A percentile compares a stretch with the other conserved stretches of the same genome.
Conservation (phyloP, 2,329 filamentous ascomycete genomes). For the Cercospora sp. region DNA sequence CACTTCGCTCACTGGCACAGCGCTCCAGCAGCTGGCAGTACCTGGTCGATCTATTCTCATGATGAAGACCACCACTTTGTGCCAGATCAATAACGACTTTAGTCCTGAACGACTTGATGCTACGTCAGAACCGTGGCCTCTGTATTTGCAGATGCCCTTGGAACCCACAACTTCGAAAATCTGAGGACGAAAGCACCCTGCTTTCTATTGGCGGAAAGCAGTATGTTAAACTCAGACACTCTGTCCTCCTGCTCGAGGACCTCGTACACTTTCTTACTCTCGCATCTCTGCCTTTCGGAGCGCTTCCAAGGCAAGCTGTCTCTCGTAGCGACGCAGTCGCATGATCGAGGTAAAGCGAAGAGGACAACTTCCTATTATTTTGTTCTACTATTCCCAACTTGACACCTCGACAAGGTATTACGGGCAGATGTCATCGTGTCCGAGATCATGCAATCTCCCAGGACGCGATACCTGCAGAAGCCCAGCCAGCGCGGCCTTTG, state of each 20-base stretch:
- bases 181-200: too few relatives aligned
- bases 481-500: conserved; percentile 50
- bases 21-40: background rate
- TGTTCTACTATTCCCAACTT: too few relatives aligned
- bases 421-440: background rate
- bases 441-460: conserved; percentile 53
- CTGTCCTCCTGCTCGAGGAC: too few relatives aligned
- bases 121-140: background rate
- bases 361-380: background rate
- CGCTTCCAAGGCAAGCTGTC: background rate
- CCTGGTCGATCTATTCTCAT: background rate
- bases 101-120: background rate
- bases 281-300: too few relatives aligned
- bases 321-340: background rate
- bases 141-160: background rate
- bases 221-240: too few relatives aligned
- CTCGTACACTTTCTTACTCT: too few relatives aligned
- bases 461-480: conserved; percentile 53
- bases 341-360: background rate
- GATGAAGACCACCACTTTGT: background rate
- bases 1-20: background rate
- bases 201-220: too few relatives aligned
- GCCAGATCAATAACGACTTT: background rate
- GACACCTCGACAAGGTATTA: background rate
- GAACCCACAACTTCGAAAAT: too few relatives aligned